phyloP scores from a whole-genome alignment of 305 asterid species.

The Fraxinus nigra region DNA sequence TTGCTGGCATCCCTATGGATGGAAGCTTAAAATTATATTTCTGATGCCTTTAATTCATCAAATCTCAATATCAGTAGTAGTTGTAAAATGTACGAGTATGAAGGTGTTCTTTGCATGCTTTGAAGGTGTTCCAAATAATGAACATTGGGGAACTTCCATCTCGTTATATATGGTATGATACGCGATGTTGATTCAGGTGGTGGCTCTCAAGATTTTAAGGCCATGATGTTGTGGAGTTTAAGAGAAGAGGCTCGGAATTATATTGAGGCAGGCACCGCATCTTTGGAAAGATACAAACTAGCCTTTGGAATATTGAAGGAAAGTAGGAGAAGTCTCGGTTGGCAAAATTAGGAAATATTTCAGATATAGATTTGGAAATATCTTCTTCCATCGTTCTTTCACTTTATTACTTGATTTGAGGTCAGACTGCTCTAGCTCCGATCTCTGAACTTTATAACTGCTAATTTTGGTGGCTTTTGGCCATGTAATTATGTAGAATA shows the following conservation, averaged over 20 bases:
- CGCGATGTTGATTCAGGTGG: slow-evolving; percentile 76
- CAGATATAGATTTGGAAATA: slow-evolving; percentile 26
- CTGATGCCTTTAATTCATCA: slow-evolving; percentile 51
- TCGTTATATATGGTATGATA: slow-evolving; percentile 51
- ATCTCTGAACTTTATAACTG: background rate
- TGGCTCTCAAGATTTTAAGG: slow-evolving; percentile 58
- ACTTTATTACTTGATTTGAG: too few species aligned
- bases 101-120: slow-evolving; percentile 52
- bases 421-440: background rate
- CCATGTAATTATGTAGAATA: slow-evolving; percentile 38
- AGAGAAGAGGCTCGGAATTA: slow-evolving; percentile 77
- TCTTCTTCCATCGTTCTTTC: background rate
- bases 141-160: slow-evolving; percentile 47
- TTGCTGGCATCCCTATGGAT: slow-evolving; percentile 50
- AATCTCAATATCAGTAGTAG: slow-evolving; percentile 77
- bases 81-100: slow-evolving; percentile 84
- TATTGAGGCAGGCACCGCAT: slow-evolving; percentile 72
- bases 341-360: slow-evolving; percentile 57
- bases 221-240: slow-evolving; percentile 86
- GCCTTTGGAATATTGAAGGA: slow-evolving; percentile 94
- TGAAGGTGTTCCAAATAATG: slow-evolving; percentile 49
- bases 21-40: slow-evolving; percentile 58
- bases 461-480: slow-evolving; percentile 25
- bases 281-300: slow-evolving; percentile 70
- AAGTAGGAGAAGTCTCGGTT: slow-evolving; percentile 79